Percentiles rank a stretch among this genome's conserved stretches.
These are phyloP conservation scores for Fusarium dlaminii DNA, from an alignment of 2,329 filamentous ascomycete genomes.

Conservation along the genomic window DNA sequence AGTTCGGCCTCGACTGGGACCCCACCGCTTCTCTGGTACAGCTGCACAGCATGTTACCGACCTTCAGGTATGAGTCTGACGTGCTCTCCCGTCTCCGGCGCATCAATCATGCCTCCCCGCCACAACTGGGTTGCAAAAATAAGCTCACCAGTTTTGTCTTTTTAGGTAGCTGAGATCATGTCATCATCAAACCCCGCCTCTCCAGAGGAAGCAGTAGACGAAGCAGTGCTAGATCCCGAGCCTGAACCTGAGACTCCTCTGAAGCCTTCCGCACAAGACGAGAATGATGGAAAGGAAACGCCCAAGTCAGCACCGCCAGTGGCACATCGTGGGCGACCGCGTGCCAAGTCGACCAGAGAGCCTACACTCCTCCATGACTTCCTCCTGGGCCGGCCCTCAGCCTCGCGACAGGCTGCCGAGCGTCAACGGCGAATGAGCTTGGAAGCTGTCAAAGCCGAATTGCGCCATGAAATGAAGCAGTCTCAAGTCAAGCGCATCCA, in stretches of 20 bases:
- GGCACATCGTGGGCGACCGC: slow-evolving; percentile 44
- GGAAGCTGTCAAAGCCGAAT: slow-evolving; percentile 65
- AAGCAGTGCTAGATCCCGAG: slow-evolving; percentile 30
- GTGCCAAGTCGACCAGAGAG: slow-evolving; percentile 53
- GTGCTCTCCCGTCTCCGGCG: background rate
- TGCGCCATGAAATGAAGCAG: slow-evolving; percentile 65
- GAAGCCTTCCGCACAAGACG: slow-evolving; percentile 21
- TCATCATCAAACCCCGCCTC: slow-evolving; percentile 40
- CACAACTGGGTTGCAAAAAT: background rate
- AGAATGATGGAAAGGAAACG: slow-evolving; percentile 39
- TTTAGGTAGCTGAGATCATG: slow-evolving; percentile 41
- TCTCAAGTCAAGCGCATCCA: slow-evolving; percentile 67
- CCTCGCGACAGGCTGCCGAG: slow-evolving; percentile 63
- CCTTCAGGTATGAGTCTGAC: slow-evolving; percentile 35
- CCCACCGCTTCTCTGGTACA: slow-evolving; percentile 21
- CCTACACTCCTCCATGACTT: slow-evolving; percentile 66
- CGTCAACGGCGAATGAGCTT: slow-evolving; percentile 65
- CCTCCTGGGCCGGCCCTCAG: slow-evolving; percentile 64
- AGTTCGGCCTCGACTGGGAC: background rate
- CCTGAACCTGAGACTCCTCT: slow-evolving; percentile 31
- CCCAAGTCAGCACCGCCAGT: slow-evolving; percentile 58
- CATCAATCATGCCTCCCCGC: background rate
- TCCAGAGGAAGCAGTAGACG: slow-evolving; percentile 40
- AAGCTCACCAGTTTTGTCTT: slow-evolving; percentile 25
- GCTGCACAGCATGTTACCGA: slow-evolving; percentile 42